A percentile compares a stretch with the other conserved stretches of the same genome.
These are phyloP conservation scores for Fraxinus quadrangulata DNA, from an alignment of 257 asterid species.

Conservation along the genomic window DNA sequence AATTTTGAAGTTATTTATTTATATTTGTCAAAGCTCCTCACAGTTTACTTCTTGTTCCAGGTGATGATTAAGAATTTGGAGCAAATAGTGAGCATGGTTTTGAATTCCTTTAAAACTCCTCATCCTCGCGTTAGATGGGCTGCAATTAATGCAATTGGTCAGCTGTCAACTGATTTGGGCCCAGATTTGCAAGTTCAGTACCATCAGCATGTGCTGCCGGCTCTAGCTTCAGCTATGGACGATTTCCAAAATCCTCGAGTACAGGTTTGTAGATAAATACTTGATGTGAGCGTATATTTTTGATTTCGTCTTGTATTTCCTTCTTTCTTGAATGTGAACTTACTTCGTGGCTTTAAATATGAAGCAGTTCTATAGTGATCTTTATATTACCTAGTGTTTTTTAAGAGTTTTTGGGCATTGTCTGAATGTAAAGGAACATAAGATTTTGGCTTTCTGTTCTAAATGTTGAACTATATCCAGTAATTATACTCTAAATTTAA, in stretches of 20 bases:
- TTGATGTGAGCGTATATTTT: neutral
- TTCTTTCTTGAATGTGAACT: slow-evolving; percentile 6
- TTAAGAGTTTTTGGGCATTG: neutral
- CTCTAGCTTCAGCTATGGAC: slow-evolving; percentile 89
- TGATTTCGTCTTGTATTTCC: neutral
- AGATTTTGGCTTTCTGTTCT: neutral
- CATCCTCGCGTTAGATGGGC: slow-evolving; percentile 99
- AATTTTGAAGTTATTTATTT: neutral
- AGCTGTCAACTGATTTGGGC: slow-evolving; percentile 95
- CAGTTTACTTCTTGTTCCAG: slow-evolving; percentile 35
- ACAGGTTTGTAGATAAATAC: slow-evolving; percentile 54
- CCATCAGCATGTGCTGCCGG: slow-evolving; percentile 77
- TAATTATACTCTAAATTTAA: neutral
- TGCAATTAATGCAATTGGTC: slow-evolving; percentile 98
- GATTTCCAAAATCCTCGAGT: slow-evolving; percentile 93
- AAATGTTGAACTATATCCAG: neutral
- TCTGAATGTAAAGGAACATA: neutral
- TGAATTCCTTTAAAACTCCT: slow-evolving; percentile 90
- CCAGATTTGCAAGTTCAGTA: slow-evolving; percentile 92
- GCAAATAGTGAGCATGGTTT: slow-evolving; percentile 88
- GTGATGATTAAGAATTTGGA: slow-evolving; percentile 87
- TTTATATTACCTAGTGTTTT: neutral
- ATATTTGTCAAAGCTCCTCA: neutral
- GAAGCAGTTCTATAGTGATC: neutral
- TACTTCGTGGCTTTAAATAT: neutral